A percentile compares a stretch with the other conserved stretches of the same genome.
Evolutionary conservation across 331 rosid genomes (phyloP).

Genomic region (Prunus yedoensis): DNA sequence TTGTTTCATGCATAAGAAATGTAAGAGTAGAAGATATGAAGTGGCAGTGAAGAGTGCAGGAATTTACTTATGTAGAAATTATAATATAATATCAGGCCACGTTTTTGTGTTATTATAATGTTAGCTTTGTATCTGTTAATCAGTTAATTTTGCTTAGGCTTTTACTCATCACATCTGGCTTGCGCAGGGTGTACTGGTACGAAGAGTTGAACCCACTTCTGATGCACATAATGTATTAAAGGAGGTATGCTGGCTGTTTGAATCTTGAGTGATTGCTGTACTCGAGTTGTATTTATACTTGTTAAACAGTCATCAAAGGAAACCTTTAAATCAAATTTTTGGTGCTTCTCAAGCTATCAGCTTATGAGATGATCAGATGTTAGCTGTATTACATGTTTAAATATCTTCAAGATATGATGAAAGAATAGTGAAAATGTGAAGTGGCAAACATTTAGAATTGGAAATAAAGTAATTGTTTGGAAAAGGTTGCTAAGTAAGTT

Average conservation of each 20-base stretch:
- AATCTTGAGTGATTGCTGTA: constrained; percentile 14
- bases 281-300: constrained; percentile 5
- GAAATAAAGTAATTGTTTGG: neutral
- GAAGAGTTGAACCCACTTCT: constrained; percentile 91
- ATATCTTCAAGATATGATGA: constrained; percentile 1
- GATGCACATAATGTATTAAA: constrained; percentile 82
- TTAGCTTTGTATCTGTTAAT: neutral
- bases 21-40: neutral
- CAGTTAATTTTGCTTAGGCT: neutral
- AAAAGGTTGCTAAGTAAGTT: neutral
- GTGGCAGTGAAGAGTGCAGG: neutral
- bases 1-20: neutral
- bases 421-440: neutral
- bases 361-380: constrained; percentile 13
- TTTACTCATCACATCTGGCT: constrained; percentile 15
- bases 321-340: constrained; percentile 15
- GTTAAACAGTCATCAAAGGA: constrained; percentile 5
- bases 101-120: neutral
- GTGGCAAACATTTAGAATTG: neutral
- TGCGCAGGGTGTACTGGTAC: constrained; percentile 88
- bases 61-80: neutral
- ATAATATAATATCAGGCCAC: neutral
- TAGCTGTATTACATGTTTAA: constrained; percentile 6
- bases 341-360: constrained; percentile 22
- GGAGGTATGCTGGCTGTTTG: constrained; percentile 57